Base-by-base conservation (phyloP, 2,329 filamentous ascomycete genomes). In the Graphilbum ipis-grandicollis region DNA sequence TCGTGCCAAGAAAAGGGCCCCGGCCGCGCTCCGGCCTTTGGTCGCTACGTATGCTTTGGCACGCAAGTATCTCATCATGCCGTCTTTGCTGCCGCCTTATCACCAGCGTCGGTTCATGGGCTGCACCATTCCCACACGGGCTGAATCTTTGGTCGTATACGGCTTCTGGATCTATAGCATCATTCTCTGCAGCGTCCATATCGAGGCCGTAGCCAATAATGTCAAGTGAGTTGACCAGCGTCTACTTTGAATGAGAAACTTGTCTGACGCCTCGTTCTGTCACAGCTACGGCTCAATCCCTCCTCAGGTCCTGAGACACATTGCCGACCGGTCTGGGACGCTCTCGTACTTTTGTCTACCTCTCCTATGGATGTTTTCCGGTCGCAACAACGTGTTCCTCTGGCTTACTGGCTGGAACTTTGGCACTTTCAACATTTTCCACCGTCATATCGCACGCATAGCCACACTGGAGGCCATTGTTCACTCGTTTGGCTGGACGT, bases 321-420 rank as follows among this genome's bases (percentile, higher is more conserved):
- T 47, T 4, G 36, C 41, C 19, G 43, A 46, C 30, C 44, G 47
- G 19, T 46, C 46, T 2, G 47, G 47, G 19, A 39, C 29, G 23
- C 34, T 45, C 30, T 31, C 36, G 2, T 41, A 44, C n/a, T 38
- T 35, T 34, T 42, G 39, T 34, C 33, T 47, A 3, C 43, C 38
- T 8, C 28, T 41, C 13, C 12, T 43, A 7, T 40, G 40, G 35
- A 37, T 80, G 0, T 80, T 81, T 44, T 69, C 67, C 0, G 69
- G 70, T 46, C 60, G 77, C 7, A 81, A 81, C 42, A 79, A 81
- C 35, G 47, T 75, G 0, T 60, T 79, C 14, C 57, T 79, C 37
- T 77, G 70, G 70, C 48, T 73, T 0, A 80, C 76, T 0, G 75
- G 75, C 0, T 81, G 76, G 75, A 71, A 68, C 12, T 79, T 75